These are phyloP conservation scores for Acacia pycnantha DNA, from an alignment of 331 rosid species.

Conservation along the genomic window DNA sequence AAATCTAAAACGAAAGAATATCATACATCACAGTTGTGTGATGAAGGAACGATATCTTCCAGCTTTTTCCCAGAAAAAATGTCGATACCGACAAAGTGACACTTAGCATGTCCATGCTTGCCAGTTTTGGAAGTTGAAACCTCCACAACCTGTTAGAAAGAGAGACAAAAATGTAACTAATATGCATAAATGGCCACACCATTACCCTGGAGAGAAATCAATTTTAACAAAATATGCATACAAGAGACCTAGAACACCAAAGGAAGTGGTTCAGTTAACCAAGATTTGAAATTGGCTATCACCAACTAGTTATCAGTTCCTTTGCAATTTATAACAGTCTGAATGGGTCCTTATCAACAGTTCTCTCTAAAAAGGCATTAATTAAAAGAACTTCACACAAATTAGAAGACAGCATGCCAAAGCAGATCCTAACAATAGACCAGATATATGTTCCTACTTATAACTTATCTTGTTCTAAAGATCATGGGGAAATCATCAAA, in stretches of 20 bases:
- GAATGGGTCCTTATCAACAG: neutral
- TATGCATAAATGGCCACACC: neutral
- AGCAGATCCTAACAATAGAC: neutral
- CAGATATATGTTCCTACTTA: neutral
- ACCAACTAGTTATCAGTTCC: neutral
- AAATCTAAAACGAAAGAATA: neutral
- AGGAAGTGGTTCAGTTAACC: neutral
- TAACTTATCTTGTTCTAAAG: neutral
- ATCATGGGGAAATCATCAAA: neutral
- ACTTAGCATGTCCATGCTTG: constrained; percentile 78
- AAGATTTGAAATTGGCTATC: neutral
- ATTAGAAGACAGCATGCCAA: neutral
- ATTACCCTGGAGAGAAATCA: neutral
- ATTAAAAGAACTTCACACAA: neutral
- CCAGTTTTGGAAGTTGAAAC: constrained; percentile 79
- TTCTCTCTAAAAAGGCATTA: neutral
- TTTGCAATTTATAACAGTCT: neutral
- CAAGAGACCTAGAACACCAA: neutral
- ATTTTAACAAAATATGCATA: neutral
- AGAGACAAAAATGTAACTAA: neutral
- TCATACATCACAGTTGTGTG: constrained; percentile 72
- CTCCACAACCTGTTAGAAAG: constrained; percentile 59
- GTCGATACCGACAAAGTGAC: constrained; percentile 75
- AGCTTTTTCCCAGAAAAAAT: constrained; percentile 69
- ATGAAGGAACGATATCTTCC: constrained; percentile 77